These are phyloP conservation scores for Lagenaria siceraria DNA, from an alignment of 306 rosid genomes.

Conservation along the genomic window DNA sequence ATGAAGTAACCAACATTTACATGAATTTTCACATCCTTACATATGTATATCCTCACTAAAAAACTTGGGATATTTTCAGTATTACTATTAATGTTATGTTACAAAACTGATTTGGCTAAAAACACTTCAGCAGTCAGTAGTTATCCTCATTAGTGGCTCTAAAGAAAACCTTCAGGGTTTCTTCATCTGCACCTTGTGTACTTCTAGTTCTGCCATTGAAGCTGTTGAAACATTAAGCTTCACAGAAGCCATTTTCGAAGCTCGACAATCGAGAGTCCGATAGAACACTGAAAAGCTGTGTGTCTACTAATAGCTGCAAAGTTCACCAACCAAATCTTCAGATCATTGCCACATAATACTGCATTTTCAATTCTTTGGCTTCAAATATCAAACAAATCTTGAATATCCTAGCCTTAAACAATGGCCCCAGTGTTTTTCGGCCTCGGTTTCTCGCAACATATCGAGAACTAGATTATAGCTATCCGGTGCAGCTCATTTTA, in stretches of 20 bases:
- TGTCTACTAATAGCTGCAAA: constrained; percentile 72
- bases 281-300: constrained; percentile 72
- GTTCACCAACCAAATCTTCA: constrained; percentile 3
- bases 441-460: neutral
- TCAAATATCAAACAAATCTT: neutral
- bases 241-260: constrained; percentile 49
- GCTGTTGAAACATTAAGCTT: neutral
- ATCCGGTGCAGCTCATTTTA: neutral
- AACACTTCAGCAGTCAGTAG: neutral
- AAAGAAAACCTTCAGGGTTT: neutral
- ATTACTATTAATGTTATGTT: neutral
- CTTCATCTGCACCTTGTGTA: neutral
- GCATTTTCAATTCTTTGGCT: neutral
- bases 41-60: neutral
- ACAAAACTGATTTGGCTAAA: constrained; percentile 2
- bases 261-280: constrained; percentile 69
- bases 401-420: neutral
- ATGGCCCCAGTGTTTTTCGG: neutral
- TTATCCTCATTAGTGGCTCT: neutral
- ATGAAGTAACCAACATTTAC: neutral
- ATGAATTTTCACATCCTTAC: neutral
- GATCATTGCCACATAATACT: neutral
- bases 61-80: constrained; percentile 4
- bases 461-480: neutral
- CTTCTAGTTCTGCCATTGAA: neutral